A percentile compares a stretch with the other conserved stretches of the same genome.
Conservation (phyloP, 306 rosid genomes). For the Vigna angularis region DNA sequence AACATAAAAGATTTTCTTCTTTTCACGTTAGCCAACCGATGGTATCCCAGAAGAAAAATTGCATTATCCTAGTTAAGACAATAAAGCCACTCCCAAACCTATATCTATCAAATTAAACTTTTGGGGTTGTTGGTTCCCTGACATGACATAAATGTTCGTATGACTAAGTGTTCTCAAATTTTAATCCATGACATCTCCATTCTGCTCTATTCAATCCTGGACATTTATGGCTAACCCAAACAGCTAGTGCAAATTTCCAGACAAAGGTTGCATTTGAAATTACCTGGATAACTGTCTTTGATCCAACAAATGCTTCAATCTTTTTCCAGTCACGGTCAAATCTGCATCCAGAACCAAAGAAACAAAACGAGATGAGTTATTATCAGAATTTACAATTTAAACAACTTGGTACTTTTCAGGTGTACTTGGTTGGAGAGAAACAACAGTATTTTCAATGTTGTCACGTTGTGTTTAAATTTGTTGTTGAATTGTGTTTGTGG, state of each 20-base stretch:
- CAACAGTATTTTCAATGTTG: neutral
- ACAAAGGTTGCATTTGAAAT: constrained; percentile 22
- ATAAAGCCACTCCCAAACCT: neutral
- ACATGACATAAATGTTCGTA: neutral
- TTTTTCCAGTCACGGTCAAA: constrained; percentile 99
- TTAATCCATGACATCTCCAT: neutral
- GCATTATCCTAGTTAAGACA: neutral
- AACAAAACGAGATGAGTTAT: constrained; percentile 24
- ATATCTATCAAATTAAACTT: constrained; percentile 7
- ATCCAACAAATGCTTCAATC: constrained; percentile 96
- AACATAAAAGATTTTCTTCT: neutral
- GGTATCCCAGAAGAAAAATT: constrained; percentile 7
- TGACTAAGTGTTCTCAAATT: neutral
- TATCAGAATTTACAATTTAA: constrained; percentile 16
- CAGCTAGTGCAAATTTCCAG: neutral
- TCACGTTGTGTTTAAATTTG: neutral
- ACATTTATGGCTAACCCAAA: constrained; percentile 8
- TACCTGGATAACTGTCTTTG: constrained; percentile 98
- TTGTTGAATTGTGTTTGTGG: neutral
- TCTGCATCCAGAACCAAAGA: constrained; percentile 50
- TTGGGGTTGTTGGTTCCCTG: neutral
- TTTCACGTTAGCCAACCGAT: neutral
- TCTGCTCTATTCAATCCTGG: neutral
- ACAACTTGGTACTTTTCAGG: neutral
- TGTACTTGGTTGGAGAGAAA: constrained; percentile 3